A percentile compares a stretch with the other conserved stretches of the same genome.
Evolutionary conservation across 1,284 basidiomycete genomes (phyloP).

Genomic region (Rugosomyces carneus): DNA sequence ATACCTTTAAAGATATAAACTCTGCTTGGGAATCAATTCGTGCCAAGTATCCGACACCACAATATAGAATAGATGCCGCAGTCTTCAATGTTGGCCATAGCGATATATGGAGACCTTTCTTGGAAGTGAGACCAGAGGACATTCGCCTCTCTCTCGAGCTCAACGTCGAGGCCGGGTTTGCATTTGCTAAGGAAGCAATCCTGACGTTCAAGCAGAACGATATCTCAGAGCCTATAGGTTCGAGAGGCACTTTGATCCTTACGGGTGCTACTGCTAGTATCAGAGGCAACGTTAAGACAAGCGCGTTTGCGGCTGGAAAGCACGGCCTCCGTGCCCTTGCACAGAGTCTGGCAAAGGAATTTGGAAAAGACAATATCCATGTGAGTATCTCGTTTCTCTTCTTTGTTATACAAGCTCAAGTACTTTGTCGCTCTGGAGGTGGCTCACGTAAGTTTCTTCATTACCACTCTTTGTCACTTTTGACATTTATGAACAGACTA

Average conservation of each 20-base stretch:
- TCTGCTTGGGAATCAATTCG: slow-evolving; percentile 51
- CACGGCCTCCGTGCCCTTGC: slow-evolving; percentile 59
- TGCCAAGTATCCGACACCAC: slow-evolving; percentile 40
- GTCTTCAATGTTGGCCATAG: slow-evolving; percentile 59
- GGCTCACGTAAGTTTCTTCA: slow-evolving; percentile 45
- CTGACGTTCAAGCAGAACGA: slow-evolving; percentile 57
- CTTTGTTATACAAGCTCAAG: not conserved
- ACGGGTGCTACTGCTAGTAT: slow-evolving; percentile 71
- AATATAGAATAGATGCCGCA: slow-evolving; percentile 52
- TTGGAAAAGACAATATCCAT: slow-evolving; percentile 74
- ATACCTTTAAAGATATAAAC: slow-evolving; percentile 47
- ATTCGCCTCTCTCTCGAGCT: slow-evolving; percentile 41
- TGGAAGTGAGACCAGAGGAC: slow-evolving; percentile 59
- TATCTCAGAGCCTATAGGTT: slow-evolving; percentile 35
- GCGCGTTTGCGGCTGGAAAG: slow-evolving; percentile 66
- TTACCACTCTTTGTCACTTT: slow-evolving; percentile 11
- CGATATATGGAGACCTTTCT: slow-evolving; percentile 57
- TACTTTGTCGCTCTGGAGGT: slow-evolving; percentile 29
- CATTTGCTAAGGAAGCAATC: slow-evolving; percentile 63
- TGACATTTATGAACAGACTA: slow-evolving; percentile 31
- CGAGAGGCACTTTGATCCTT: slow-evolving; percentile 66
- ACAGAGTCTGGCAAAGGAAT: slow-evolving; percentile 76
- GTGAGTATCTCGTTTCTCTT: slow-evolving; percentile 28
- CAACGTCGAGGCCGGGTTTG: slow-evolving; percentile 59
- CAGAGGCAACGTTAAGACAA: slow-evolving; percentile 60